Evolutionary conservation across 1,139 yeast species (phyloP).

Genomic region (Saccharomyces hybrid): DNA sequence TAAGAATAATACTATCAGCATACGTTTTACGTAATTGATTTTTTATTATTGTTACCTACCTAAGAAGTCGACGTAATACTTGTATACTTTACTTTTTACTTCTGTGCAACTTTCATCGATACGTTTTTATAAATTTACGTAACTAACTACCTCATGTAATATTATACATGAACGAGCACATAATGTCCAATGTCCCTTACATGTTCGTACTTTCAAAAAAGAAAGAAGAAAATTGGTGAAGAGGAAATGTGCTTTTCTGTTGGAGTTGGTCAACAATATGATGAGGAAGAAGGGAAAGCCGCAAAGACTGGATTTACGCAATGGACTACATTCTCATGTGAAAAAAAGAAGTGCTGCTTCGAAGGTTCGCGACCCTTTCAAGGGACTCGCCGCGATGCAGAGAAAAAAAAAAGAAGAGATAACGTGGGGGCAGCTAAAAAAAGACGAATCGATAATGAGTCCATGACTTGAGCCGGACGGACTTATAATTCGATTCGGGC

Average conservation of each 20-base stretch:
- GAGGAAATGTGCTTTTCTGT: background rate
- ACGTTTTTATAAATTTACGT: background rate
- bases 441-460: background rate
- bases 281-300: background rate
- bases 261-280: background rate
- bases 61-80: no score
- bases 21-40: background rate
- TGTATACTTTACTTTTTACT: background rate
- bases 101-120: background rate
- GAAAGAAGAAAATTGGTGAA: background rate
- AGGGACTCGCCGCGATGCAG: background rate
- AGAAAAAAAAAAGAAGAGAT: background rate
- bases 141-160: background rate
- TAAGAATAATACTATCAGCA: background rate
- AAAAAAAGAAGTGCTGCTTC: background rate
- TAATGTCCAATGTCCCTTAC: background rate
- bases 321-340: background rate
- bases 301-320: conserved; percentile 1
- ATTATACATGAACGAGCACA: background rate
- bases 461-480: background rate
- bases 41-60: background rate
- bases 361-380: background rate
- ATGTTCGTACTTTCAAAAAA: background rate
- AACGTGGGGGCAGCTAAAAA: background rate
- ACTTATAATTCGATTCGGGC: background rate